phyloP scores from a whole-genome alignment of 306 rosid species.

The Vigna hirtella region DNA sequence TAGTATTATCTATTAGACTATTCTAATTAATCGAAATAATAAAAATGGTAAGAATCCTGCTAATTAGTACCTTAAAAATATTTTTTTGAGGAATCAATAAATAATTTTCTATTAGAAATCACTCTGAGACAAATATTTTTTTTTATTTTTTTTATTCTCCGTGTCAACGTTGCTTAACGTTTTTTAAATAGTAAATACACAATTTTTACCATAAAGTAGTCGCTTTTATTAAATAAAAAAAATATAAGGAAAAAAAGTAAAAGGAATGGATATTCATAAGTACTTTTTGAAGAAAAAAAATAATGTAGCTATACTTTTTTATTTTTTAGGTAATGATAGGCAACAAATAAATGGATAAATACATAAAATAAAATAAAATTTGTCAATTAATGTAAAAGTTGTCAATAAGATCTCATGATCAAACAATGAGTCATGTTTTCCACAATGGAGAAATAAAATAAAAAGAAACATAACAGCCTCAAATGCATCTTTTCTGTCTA shows the following conservation, averaged over 20 bases:
- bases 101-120: neutral
- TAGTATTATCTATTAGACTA: neutral
- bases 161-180: neutral
- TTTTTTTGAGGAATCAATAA: neutral
- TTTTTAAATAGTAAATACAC: neutral
- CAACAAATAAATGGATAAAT: neutral
- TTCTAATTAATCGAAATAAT: neutral
- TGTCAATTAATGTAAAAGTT: neutral
- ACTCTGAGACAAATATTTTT: neutral
- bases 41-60: neutral
- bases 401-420: neutral
- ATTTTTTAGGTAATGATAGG: neutral
- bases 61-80: neutral
- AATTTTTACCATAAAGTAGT: neutral
- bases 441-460: neutral
- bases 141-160: neutral
- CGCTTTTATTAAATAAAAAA: no score
- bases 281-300: neutral
- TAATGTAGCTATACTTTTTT: neutral
- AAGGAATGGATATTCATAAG: neutral
- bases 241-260: neutral
- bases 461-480: neutral
- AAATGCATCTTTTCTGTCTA: neutral
- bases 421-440: neutral
- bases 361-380: neutral